Conservation (phyloP, 441 rosid species). For the Adansonia gregorii region DNA sequence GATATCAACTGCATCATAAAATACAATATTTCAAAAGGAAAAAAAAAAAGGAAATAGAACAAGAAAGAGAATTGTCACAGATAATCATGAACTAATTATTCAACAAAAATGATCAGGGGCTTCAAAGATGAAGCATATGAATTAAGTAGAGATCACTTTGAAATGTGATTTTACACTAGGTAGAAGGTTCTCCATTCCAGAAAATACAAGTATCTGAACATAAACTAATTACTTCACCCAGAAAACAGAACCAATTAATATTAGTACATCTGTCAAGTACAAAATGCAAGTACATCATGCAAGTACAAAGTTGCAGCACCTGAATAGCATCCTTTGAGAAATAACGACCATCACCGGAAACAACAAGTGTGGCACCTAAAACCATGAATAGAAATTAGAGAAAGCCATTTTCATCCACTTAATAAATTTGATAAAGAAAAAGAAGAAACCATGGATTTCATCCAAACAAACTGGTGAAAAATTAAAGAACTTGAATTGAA, state of each 20-base stretch:
- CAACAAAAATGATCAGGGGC: slow-evolving; percentile 2
- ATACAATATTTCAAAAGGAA: not conserved
- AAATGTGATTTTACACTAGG: not conserved
- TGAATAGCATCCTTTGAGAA: slow-evolving; percentile 92
- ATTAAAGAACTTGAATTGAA: not conserved
- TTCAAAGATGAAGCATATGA: not conserved
- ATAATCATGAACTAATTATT: not conserved
- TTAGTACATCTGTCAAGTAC: not conserved
- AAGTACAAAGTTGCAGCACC: slow-evolving; percentile 43
- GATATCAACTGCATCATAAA: not conserved
- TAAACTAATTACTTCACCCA: not conserved
- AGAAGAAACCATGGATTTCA: not conserved
- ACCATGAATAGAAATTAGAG: slow-evolving; percentile 17
- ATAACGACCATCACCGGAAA: slow-evolving; percentile 99
- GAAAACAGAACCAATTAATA: not conserved
- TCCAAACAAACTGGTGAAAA: not conserved
- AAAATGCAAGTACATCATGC: not conserved
- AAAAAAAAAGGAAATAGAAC: not conserved
- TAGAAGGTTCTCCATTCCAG: not conserved
- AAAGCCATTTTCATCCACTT: not conserved
- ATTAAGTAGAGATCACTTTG: not conserved
- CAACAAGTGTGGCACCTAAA: slow-evolving; percentile 94
- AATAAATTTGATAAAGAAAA: not conserved
- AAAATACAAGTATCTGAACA: not conserved
- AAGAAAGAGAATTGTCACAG: not conserved